Evolutionary conservation across 2,329 filamentous ascomycete species (phyloP), one percentile per base, ranked within the genome.

Genomic region (Cladosporium austrohemisphaericum): DNA sequence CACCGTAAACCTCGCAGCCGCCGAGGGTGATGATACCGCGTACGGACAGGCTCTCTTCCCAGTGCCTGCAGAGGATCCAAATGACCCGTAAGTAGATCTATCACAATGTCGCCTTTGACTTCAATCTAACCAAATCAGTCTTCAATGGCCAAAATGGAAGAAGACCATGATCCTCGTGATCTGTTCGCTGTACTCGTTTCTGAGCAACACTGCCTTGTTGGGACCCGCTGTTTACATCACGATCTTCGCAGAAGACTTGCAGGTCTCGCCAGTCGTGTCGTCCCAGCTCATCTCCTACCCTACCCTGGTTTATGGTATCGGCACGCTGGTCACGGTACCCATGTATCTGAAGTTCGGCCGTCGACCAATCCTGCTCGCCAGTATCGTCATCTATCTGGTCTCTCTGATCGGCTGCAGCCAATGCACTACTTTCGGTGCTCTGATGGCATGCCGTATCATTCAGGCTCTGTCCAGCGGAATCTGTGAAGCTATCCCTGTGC

Each of bases 11-110:
- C 66, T 81, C 13, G 65, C 70, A 47, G 73, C 70, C 9, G 61
- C 50, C 70, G 78, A 81, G 66, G 79, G 78, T 37, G 78, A 81
- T 57, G 78, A 81, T 55, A 78, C 78, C 1, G 77, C 69, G 0
- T 78, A 79, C 51, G 80, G 80, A 18, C 79, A 82, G 60, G 79
- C 80, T 2, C 68, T 83, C 3, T 83, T 76, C 55, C 79, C 80
- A 1, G 79, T 82, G 1, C 79, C 80, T 2, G 76, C 78, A 1
- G 74, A 80, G 48, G 79, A 82, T 56, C 79, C 79, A 1, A 83
- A 83, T 52, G 79, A 83, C 59, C 79, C 79, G 71, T 74, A 64
- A 40, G 57, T 49, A 7, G 11, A 16, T 16, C 22, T 10, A 14
- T 45, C 2, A 25, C 14, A 1, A 25, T 7, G 8, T 32, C 7